phyloP scores from a whole-genome alignment of 2,329 filamentous ascomycete species.

The Boeremia exigua region DNA sequence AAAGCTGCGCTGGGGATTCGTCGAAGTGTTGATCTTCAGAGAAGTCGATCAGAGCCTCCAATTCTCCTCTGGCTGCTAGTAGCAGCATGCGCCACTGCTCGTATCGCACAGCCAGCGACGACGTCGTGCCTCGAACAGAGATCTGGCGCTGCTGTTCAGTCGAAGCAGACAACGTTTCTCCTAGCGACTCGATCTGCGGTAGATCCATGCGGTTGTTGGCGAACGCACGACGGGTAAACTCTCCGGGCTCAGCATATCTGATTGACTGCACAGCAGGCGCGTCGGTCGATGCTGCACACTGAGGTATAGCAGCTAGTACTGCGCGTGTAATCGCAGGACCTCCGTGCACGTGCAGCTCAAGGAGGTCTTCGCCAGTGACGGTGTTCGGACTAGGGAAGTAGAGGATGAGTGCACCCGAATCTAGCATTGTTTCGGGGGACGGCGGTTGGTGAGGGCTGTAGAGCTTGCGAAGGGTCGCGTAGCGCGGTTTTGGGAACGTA shows the following conservation, averaged over 20 bases:
- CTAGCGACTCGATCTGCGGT: constrained; percentile 75
- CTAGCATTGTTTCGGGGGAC: constrained; percentile 61
- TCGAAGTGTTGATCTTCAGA: constrained; percentile 98
- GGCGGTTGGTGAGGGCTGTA: constrained; percentile 60
- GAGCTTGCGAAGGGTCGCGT: constrained; percentile 76
- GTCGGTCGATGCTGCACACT: constrained; percentile 43
- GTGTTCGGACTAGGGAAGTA: constrained; percentile 83
- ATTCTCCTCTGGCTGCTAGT: constrained; percentile 81
- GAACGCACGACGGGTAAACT: constrained; percentile 94
- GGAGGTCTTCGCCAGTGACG: constrained; percentile 88
- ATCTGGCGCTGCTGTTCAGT: constrained; percentile 93
- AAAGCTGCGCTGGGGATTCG: constrained; percentile 76
- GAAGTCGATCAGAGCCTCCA: constrained; percentile 97
- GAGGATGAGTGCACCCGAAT: constrained; percentile 79
- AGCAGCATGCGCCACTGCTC: constrained; percentile 80
- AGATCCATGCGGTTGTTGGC: constrained; percentile 84
- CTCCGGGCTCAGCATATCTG: constrained; percentile 90
- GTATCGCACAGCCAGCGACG: constrained; percentile 74
- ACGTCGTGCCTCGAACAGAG: constrained; percentile 78
- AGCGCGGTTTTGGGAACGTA: constrained; percentile 62
- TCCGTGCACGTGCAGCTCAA: constrained; percentile 95
- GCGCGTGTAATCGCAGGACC: constrained; percentile 88
- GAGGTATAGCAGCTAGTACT: constrained; percentile 77
- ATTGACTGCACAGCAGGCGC: constrained; percentile 51
- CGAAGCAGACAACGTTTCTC: constrained; percentile 67